Base-by-base conservation (phyloP, 495 filamentous ascomycete species). In the Xylaria acuta region DNA sequence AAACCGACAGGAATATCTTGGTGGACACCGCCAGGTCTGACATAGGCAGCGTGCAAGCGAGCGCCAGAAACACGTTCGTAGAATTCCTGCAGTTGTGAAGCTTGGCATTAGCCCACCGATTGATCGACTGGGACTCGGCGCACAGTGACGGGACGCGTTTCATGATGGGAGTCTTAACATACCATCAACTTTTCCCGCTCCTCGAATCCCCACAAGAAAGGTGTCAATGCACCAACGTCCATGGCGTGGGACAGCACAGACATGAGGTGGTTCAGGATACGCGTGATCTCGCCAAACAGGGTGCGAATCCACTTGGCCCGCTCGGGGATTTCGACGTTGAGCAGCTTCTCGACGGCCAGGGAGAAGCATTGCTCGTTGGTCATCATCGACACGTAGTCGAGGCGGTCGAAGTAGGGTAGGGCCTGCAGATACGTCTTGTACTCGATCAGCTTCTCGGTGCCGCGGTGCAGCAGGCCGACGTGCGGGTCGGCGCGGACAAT, bases 311-410 rank as follows among this genome's bases (percentile, higher is more conserved):
- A 99, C 84, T 99, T 99, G 69, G 97, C 97, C 72, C 97, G 88
- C 60, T 94, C 92, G 36, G 97, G 97, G 75, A 99, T 93, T 79
- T 99, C 97, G 75, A 99, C 87, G 84, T 99, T 99, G 77, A 99
- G 84, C 64, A 99, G 87, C 89, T 98, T 99, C 87, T 99, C 97
- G 66, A 98, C 95, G 45, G 93, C 97, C 67, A 99, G 86, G 16
- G 94, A 89, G 81, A 92, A 99, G 77, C 95, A 98, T 84, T 99
- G 97, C 87, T 99, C 97, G 83, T 98, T 98, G 73, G 96, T 98
- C 96, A 98, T 99, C 97, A 99, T 99, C 80, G 94, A 97, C 69
- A 98, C 95, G 82, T 99, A 99, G 82, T 99, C 97, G 81, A 99
- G 85, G 72, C 97, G 92, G 85, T 99, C 97, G 80, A 99, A 99